These are phyloP conservation scores for Solanum corneliomulleri DNA, from an alignment of 257 asterid species.

Conservation along the genomic window DNA sequence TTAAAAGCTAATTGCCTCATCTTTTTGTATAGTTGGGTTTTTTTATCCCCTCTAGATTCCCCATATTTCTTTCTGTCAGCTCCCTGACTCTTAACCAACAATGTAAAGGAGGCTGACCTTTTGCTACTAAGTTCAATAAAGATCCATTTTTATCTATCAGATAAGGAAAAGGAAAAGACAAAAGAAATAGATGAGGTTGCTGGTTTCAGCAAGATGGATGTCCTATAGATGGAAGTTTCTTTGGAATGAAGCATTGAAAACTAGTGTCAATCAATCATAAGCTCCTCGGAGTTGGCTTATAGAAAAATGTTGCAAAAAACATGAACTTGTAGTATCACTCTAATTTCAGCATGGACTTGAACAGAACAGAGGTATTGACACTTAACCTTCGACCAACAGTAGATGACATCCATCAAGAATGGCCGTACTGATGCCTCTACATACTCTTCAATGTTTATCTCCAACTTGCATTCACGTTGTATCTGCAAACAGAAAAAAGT, in stretches of 20 bases:
- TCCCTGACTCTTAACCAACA: too few relatives aligned
- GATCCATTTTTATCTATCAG: background rate
- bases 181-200: background rate
- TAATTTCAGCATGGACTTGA: background rate
- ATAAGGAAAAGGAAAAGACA: background rate
- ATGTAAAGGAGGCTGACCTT: too few relatives aligned
- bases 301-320: background rate
- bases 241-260: background rate
- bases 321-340: background rate
- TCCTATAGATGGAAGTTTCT: background rate
- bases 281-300: background rate
- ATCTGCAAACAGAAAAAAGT: conserved; percentile 34
- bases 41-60: too few relatives aligned
- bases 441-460: conserved; percentile 83
- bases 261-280: background rate
- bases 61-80: too few relatives aligned
- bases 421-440: conserved; percentile 93
- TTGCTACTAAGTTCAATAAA: background rate
- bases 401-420: conserved; percentile 88
- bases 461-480: conserved; percentile 96
- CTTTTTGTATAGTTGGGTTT: too few relatives aligned
- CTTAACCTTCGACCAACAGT: conserved; percentile 94
- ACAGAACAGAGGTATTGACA: background rate
- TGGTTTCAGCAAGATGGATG: background rate
- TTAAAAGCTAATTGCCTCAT: too few relatives aligned